phyloP scores from a whole-genome alignment of 2,329 filamentous ascomycete species.

The Clarireedia hainanense region DNA sequence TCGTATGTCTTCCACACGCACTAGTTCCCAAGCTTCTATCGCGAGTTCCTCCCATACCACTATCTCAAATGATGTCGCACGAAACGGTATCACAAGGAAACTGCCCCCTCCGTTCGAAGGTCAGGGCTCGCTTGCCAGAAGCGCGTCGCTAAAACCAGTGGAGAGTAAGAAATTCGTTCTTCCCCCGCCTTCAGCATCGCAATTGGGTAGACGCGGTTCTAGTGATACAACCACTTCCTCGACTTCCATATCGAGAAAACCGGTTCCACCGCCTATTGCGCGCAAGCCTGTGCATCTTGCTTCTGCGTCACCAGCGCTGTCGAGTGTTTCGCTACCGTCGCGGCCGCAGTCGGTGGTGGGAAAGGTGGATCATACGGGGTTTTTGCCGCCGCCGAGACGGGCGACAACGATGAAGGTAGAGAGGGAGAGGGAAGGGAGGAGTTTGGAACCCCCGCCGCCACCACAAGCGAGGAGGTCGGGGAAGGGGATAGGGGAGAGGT shows the following conservation, averaged over 20 bases:
- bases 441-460: constrained; percentile 16
- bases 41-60: constrained; percentile 11
- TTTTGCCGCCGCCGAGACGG: constrained; percentile 21
- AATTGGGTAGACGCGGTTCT: constrained; percentile 20
- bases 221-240: constrained; percentile 22
- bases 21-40: constrained; percentile 4
- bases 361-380: constrained; percentile 12
- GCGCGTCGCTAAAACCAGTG: too few species aligned
- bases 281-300: constrained; percentile 29
- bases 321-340: constrained; percentile 13
- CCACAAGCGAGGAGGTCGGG: constrained; percentile 21
- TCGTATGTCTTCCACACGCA: constrained; percentile 25
- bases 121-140: not conserved
- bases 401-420: constrained; percentile 11
- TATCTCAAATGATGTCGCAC: constrained; percentile 13
- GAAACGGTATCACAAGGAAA: constrained; percentile 18
- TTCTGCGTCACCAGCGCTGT: constrained; percentile 15
- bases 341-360: constrained; percentile 9
- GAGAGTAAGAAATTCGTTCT: constrained; percentile 7
- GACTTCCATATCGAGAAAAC: constrained; percentile 21
- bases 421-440: constrained; percentile 10
- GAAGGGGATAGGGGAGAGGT: not conserved
- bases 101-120: constrained; percentile 26
- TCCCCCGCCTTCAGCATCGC: constrained; percentile 4
- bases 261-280: constrained; percentile 25